phyloP scores from a whole-genome alignment of 768 basidiomycete species.

The Suillus variegatus region DNA sequence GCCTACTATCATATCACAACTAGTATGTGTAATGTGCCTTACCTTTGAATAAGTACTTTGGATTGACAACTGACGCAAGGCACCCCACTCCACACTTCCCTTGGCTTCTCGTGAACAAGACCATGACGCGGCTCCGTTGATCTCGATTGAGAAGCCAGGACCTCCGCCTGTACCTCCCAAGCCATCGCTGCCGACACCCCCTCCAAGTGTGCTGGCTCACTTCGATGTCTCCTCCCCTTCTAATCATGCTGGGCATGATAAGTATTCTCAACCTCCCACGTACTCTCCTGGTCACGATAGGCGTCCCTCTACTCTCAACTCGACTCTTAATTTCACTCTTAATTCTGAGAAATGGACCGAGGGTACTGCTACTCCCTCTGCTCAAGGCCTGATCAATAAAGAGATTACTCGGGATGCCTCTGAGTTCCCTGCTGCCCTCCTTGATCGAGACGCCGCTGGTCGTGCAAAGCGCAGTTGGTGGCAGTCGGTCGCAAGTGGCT shows the following conservation, averaged over 20 bases:
- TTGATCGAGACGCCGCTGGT: too few relatives aligned
- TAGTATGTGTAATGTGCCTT: constrained; percentile 20
- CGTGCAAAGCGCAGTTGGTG: background rate
- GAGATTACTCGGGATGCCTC: constrained; percentile 26
- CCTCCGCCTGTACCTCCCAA: constrained; percentile 27
- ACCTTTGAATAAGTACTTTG: constrained; percentile 8
- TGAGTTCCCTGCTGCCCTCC: background rate
- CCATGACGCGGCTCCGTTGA: constrained; percentile 3
- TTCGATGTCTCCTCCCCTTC: constrained; percentile 22
- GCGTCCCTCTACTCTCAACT: constrained; percentile 24
- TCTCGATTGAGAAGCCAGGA: constrained; percentile 22
- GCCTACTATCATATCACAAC: constrained; percentile 26
- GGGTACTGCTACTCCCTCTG: constrained; percentile 21
- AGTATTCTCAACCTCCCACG: constrained; percentile 25
- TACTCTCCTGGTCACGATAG: constrained; percentile 30
- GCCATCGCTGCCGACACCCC: constrained; percentile 31
- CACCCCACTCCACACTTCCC: constrained; percentile 26
- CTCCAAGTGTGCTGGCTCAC: constrained; percentile 26
- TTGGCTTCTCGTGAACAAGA: constrained; percentile 24
- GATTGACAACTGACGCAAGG: constrained; percentile 16
- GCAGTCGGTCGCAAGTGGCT: background rate
- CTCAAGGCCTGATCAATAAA: constrained; percentile 24
- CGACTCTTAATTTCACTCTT: constrained; percentile 9
- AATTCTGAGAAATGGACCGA: constrained; percentile 34
- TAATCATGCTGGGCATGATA: constrained; percentile 17